phyloP scores from a whole-genome alignment of 2,329 filamentous ascomycete species.

The Lomentospora prolificans region DNA sequence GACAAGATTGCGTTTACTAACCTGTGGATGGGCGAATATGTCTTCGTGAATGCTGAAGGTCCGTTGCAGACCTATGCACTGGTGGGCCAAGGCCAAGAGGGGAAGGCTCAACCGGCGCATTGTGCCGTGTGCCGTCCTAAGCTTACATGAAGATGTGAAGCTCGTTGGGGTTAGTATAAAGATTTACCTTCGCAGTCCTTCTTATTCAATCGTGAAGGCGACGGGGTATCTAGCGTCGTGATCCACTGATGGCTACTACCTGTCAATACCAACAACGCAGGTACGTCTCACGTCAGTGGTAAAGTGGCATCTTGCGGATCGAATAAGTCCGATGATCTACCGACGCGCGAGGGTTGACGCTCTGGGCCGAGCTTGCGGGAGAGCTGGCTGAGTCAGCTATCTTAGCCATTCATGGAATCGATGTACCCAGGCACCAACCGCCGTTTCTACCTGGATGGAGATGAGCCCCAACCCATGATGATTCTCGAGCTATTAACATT shows the following conservation, averaged over 20 bases:
- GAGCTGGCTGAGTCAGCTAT: background rate
- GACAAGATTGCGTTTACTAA: slow-evolving; percentile 27
- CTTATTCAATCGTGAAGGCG: background rate
- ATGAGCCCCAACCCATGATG: too few species aligned
- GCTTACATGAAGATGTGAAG: slow-evolving; percentile 10
- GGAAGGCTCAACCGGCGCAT: slow-evolving; percentile 42
- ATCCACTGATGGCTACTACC: background rate
- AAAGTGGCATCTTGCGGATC: background rate
- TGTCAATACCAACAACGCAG: background rate
- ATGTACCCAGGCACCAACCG: too few species aligned
- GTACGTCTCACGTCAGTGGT: background rate
- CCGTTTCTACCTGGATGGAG: too few species aligned
- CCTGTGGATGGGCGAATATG: slow-evolving; percentile 76
- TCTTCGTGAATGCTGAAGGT: slow-evolving; percentile 84
- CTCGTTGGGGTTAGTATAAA: slow-evolving; percentile 2
- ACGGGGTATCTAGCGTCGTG: background rate
- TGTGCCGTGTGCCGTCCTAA: slow-evolving; percentile 12
- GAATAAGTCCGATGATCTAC: background rate
- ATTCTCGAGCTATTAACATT: too few species aligned
- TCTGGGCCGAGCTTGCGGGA: too few species aligned
- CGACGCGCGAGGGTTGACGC: too few species aligned
- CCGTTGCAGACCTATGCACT: slow-evolving; percentile 37
- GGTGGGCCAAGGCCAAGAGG: slow-evolving; percentile 33
- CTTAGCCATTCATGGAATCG: too few species aligned
- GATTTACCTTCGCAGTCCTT: background rate